phyloP scores from a whole-genome alignment of 345 rosid genomes.

The Eucalyptus guilfoylei region DNA sequence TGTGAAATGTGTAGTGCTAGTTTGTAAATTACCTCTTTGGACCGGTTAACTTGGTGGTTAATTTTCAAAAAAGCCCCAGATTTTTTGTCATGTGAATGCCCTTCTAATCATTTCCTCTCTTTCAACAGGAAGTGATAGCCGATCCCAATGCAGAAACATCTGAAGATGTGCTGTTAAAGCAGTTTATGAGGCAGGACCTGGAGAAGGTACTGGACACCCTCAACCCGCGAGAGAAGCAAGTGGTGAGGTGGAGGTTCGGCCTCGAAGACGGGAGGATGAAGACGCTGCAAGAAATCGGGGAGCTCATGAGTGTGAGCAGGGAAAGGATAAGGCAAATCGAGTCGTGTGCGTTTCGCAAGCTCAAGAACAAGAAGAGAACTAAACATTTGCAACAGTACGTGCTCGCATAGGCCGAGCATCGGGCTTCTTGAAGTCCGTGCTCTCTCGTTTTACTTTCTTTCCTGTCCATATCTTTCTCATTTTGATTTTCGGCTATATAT shows the following conservation, averaged over 20 bases:
- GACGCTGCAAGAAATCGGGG: slow-evolving; percentile 93
- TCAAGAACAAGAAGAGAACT: slow-evolving; percentile 71
- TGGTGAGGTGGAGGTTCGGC: slow-evolving; percentile 82
- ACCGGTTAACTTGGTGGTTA: background rate
- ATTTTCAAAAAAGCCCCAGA: background rate
- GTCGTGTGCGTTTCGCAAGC: slow-evolving; percentile 65
- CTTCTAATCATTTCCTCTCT: background rate
- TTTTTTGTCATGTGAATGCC: background rate
- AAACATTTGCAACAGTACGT: slow-evolving; percentile 50
- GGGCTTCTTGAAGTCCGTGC: background rate
- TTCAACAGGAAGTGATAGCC: slow-evolving; percentile 63
- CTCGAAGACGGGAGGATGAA: slow-evolving; percentile 85
- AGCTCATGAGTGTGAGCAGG: slow-evolving; percentile 72
- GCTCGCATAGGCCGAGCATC: background rate
- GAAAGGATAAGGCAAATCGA: slow-evolving; percentile 92
- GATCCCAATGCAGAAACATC: slow-evolving; percentile 71
- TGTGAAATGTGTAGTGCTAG: background rate
- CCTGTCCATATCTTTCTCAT: background rate
- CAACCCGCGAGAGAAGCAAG: slow-evolving; percentile 64
- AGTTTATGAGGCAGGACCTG: slow-evolving; percentile 77
- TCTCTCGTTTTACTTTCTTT: background rate
- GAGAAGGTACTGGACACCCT: slow-evolving; percentile 70
- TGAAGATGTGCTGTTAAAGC: slow-evolving; percentile 57
- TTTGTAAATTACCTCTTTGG: background rate
- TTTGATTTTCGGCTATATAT: background rate